Evolutionary conservation across 2,329 filamentous ascomycete species (phyloP).

Genomic region (Moelleriella libera): DNA sequence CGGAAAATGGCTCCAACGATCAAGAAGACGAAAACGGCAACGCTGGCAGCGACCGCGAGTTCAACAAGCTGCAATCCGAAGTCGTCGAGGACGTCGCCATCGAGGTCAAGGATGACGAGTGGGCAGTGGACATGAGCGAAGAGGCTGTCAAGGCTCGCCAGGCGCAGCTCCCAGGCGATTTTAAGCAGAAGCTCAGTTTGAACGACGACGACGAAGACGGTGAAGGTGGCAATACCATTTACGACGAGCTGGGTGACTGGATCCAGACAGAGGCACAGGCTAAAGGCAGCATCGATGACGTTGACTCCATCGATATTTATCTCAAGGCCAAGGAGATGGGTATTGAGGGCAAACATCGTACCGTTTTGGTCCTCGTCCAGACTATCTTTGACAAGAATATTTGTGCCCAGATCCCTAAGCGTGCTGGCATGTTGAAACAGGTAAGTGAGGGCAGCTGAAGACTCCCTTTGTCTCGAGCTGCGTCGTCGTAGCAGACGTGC

Average conservation of each 20-base stretch:
- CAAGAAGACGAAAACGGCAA: conserved; percentile 40
- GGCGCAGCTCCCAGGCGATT: conserved; percentile 81
- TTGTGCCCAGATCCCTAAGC: conserved; percentile 70
- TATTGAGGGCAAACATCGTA: conserved; percentile 89
- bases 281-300: conserved; percentile 60
- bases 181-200: conserved; percentile 82
- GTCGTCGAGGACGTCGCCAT: conserved; percentile 32
- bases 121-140: conserved; percentile 93
- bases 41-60: conserved; percentile 80
- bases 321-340: conserved; percentile 93
- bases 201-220: conserved; percentile 72
- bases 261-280: conserved; percentile 60
- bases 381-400: conserved; percentile 89
- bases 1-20: conserved; percentile 34
- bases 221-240: conserved; percentile 62
- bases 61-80: conserved; percentile 63
- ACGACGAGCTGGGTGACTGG: conserved; percentile 90
- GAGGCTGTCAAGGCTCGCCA: conserved; percentile 91
- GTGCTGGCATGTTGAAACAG: conserved; percentile 79
- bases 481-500: not conserved
- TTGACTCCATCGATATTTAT: conserved; percentile 85
- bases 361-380: conserved; percentile 80
- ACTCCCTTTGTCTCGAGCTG: not conserved
- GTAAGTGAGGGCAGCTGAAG: conserved; percentile 25
- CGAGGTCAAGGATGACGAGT: conserved; percentile 72